Conservation (phyloP, 495 filamentous ascomycete genomes). For the Daldinia loculata region DNA sequence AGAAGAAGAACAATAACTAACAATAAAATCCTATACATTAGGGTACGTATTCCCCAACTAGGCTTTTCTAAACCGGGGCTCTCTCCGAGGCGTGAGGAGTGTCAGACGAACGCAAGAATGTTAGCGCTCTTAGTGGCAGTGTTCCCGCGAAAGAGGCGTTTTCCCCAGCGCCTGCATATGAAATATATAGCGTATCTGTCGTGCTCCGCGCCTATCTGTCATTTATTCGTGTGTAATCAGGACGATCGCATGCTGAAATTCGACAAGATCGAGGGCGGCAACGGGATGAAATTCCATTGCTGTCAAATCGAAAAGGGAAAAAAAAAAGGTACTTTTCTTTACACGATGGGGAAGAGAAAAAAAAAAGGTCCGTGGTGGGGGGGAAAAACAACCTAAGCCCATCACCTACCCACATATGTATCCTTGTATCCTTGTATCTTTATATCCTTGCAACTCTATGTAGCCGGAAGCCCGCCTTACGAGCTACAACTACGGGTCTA, state of each 20-base stretch:
- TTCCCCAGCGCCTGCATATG: slow-evolving; percentile 11
- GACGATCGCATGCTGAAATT: slow-evolving; percentile 29
- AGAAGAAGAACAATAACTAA: too few relatives aligned
- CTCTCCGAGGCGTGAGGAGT: slow-evolving; percentile 1
- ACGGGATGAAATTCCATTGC: slow-evolving; percentile 3
- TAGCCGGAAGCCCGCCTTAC: slow-evolving; percentile 23
- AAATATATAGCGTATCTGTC: slow-evolving; percentile 17
- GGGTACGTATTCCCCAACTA: slow-evolving; percentile 6
- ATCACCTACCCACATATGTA: background rate
- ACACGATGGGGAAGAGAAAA: slow-evolving; percentile 1
- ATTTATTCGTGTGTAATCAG: slow-evolving; percentile 14
- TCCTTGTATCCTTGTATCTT: too few relatives aligned
- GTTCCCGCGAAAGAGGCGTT: slow-evolving; percentile 16
- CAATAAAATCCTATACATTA: too few relatives aligned
- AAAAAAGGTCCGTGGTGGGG: slow-evolving; percentile 6
- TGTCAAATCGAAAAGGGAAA: slow-evolving; percentile 19
- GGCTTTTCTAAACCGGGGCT: background rate
- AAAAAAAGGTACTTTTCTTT: background rate
- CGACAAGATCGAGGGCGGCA: slow-evolving; percentile 13
- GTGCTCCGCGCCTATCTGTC: slow-evolving; percentile 40
- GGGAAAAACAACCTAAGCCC: background rate
- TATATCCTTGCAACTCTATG: slow-evolving; percentile 24
- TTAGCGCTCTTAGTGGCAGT: slow-evolving; percentile 25
- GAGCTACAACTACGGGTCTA: slow-evolving; percentile 16
- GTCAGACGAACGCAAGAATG: slow-evolving; percentile 28